Conservation (phyloP, 2,329 filamentous ascomycete genomes). For the Cucurbitaria berberidis region DNA sequence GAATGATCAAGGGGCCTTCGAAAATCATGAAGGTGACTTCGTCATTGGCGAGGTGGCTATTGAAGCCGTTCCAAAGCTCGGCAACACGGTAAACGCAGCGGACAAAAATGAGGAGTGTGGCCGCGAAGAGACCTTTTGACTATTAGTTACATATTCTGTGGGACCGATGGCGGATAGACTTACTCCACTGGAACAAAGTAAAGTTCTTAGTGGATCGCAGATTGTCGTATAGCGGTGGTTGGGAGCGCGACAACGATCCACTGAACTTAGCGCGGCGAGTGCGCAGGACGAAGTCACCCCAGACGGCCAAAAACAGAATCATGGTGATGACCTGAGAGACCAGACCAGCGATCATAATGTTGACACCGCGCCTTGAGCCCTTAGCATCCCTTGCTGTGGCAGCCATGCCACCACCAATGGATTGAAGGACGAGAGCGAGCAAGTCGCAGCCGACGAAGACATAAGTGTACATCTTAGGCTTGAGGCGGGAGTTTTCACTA, state of each 20-base stretch:
- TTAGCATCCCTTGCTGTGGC: slow-evolving; percentile 53
- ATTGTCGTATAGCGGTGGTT: slow-evolving; percentile 28
- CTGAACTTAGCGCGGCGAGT: slow-evolving; percentile 21
- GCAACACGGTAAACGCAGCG: slow-evolving; percentile 56
- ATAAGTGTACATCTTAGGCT: slow-evolving; percentile 56
- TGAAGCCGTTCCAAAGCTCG: slow-evolving; percentile 55
- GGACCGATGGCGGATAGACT: background rate
- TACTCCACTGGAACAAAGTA: slow-evolving; percentile 32
- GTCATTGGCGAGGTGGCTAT: slow-evolving; percentile 53
- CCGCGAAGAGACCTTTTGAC: slow-evolving; percentile 40
- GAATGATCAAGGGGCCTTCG: slow-evolving; percentile 58
- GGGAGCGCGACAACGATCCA: slow-evolving; percentile 21
- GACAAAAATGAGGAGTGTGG: slow-evolving; percentile 54
- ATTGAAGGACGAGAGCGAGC: slow-evolving; percentile 63
- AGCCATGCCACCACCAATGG: slow-evolving; percentile 62
- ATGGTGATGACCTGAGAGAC: slow-evolving; percentile 61
- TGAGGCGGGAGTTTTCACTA: slow-evolving; percentile 28
- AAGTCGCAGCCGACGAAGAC: slow-evolving; percentile 65
- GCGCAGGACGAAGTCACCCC: slow-evolving; percentile 43
- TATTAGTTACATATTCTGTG: slow-evolving; percentile 5
- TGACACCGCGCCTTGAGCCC: slow-evolving; percentile 54
- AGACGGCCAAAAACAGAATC: slow-evolving; percentile 54
- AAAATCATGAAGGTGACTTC: slow-evolving; percentile 58
- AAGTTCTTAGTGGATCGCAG: slow-evolving; percentile 23
- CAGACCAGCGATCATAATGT: slow-evolving; percentile 64